A percentile compares a stretch with the other conserved stretches of the same genome.
These are phyloP conservation scores for Xylaria sp. DNA, from an alignment of 2,329 filamentous ascomycete genomes.

Conservation along the genomic window DNA sequence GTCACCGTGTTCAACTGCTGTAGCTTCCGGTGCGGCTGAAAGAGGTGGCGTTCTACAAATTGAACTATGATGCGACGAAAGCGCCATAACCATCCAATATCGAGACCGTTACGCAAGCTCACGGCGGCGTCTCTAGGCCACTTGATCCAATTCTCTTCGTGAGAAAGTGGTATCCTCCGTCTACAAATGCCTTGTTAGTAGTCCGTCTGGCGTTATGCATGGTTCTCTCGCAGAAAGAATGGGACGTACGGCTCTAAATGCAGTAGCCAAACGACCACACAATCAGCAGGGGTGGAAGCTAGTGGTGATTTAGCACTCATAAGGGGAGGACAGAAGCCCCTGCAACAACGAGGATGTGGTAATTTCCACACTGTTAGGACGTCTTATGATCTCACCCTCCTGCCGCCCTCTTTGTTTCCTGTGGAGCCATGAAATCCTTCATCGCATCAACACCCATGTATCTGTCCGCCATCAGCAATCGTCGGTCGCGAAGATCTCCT, in stretches of 20 bases:
- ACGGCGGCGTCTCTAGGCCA: too few species aligned
- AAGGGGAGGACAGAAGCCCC: neutral
- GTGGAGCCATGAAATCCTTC: slow-evolving; percentile 31
- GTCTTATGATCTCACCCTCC: neutral
- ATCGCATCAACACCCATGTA: slow-evolving; percentile 38
- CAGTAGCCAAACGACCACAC: neutral
- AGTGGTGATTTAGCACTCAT: neutral
- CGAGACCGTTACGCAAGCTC: too few species aligned
- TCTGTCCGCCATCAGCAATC: slow-evolving; percentile 29
- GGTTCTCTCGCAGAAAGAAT: neutral
- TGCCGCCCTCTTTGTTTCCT: neutral
- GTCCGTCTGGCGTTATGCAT: too few species aligned
- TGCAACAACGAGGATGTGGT: neutral
- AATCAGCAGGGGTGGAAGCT: neutral
- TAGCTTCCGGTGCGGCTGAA: too few species aligned
- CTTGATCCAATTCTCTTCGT: too few species aligned
- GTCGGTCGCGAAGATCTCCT: neutral
- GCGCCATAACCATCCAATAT: too few species aligned
- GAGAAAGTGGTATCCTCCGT: too few species aligned
- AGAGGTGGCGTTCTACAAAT: too few species aligned
- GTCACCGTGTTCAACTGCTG: too few species aligned
- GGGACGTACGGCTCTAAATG: neutral
- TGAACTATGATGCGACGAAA: too few species aligned
- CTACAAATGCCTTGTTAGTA: too few species aligned
- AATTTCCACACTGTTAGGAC: neutral